Base-by-base conservation (phyloP, 2,329 filamentous ascomycete species). In the Aspergillus sergii region DNA sequence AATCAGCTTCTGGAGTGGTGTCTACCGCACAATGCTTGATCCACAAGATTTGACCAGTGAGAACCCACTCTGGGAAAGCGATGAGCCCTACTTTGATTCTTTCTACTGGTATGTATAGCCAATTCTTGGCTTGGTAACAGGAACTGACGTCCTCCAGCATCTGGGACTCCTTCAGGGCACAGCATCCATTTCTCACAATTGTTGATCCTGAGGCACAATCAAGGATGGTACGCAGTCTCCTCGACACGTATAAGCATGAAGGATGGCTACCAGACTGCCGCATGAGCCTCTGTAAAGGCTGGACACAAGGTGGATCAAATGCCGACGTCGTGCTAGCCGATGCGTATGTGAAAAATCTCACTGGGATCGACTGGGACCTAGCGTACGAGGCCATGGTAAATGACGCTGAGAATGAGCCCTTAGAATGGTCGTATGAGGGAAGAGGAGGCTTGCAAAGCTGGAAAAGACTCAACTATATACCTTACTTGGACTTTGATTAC, bases 251-350 rank as follows among this genome's bases (percentile, higher is more conserved):
- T 69, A 81, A 82, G 21, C 84, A 90, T 71, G 81, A 89, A 61
- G 90, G 90, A 2, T 91, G 88, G 84, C 80, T 92, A 5, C 90
- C 90, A 0, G 90, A 92, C 72, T 92, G 89, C 62, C 85, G 89
- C 36, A 92, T 92, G 90, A 88, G 83, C 46, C 81, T 91, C 1
- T 90, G 86, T 72, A 90, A 89, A 73, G 90, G 90, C 1, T 90
- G 85, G 72, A 91, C 89, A 0, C 90, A 92, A 76, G 89, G 90
- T 4, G 90, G 90, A 0, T 91, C 88, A 0, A 91, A 92, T 64
- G 88, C 89, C 8, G 89, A 92, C 69, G 84, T 88, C n/a, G 83
- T 92, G 0, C 78, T 92, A 2, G 87, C 83, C 0, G 90, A 92
- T 69, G 86, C 86, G 0, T 91, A 83, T 61, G 64, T 91, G 19